Base-by-base conservation (phyloP, 345 rosid species). In the Populus ilicifolia region DNA sequence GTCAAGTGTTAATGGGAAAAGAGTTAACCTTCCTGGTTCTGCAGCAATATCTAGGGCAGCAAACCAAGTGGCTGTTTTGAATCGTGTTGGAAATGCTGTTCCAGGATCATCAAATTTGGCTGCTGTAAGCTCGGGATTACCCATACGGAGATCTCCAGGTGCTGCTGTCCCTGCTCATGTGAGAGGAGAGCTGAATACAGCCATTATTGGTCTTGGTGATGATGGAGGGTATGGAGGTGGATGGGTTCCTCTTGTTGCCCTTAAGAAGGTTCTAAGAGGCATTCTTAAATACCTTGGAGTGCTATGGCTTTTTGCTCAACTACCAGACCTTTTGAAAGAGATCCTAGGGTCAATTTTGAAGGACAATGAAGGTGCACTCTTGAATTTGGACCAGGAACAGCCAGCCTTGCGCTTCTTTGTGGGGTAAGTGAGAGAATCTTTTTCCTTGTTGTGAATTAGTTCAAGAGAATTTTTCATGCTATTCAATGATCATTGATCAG, bases 221-320 rank as follows among this genome's bases (percentile, higher is more conserved):
- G 99, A 96, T 90, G 99, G 99, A 79, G 99, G 98, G 59, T 94
- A 96, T 87, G 98, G 97, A 36, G 99, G 98, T 74, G 99, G 97
- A 67, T 96, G 97, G 98, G 99, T 96, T 83, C 99, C 99, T 68
- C 96, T 96, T 87, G 94, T 96, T 72, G 99, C 97, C 71, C 98
- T 96, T 73, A 94, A 96, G 90, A 96, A 92, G 90, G 99, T 94
- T 75, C 79, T 96, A 36, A 89, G 98, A 64, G 99, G 98, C 73
- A 91, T 96, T 79, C 95, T 96, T 54, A 96, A 96, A 85, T 96
- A 91, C 79, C 97, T 96, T 52, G 99, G 99, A 61, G 99, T 94
- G 75, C 89, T 96, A 17, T 96, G 98, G 99, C 86, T 96, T 64
- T 94, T 96, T 80, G 93, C 97, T 16, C 99, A 96, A 86, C 73